Conservation (phyloP, 805 yeast species). For the Yarrowia bubula region DNA sequence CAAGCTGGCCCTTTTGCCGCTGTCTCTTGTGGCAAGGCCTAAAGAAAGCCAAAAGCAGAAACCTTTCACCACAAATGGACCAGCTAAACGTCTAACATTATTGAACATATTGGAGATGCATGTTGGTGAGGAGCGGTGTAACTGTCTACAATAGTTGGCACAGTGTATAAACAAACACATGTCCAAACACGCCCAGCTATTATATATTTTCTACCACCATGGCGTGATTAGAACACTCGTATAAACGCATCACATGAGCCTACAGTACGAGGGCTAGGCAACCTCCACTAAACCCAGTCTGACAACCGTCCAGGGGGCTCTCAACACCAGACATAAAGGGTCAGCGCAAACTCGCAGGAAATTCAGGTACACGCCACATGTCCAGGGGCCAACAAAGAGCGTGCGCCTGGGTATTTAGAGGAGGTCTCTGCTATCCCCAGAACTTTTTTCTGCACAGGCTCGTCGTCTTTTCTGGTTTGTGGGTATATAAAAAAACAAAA, state of each 20-base stretch:
- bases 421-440: not conserved
- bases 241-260: not conserved
- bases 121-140: too few species aligned
- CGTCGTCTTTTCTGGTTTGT: not conserved
- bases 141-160: too few species aligned
- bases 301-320: not conserved
- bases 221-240: not conserved
- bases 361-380: constrained; percentile 2
- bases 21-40: not conserved
- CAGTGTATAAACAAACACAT: too few species aligned
- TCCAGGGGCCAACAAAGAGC: constrained; percentile 12
- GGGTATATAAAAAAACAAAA: not conserved
- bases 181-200: too few species aligned
- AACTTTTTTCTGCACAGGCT: not conserved
- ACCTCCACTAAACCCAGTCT: not conserved
- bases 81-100: constrained; percentile 6
- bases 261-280: not conserved
- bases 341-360: not conserved
- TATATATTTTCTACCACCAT: not conserved
- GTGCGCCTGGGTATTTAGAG: not conserved
- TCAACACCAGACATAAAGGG: not conserved
- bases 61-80: not conserved
- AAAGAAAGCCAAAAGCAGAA: constrained; percentile 7
- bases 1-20: not conserved
- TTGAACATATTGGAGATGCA: not conserved